phyloP scores from a whole-genome alignment of 441 rosid species.

The Breynia disticha region DNA sequence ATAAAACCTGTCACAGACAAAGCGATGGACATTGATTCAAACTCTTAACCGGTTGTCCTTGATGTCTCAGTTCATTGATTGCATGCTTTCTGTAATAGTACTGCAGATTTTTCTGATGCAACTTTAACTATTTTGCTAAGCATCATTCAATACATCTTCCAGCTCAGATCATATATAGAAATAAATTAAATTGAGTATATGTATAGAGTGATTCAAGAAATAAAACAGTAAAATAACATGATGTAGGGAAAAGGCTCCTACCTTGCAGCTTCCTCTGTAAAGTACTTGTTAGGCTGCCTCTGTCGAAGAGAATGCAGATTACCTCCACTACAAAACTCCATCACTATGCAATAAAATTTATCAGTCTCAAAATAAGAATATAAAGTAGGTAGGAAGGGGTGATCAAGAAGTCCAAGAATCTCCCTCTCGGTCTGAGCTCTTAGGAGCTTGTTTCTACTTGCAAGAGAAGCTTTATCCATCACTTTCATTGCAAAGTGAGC shows the following conservation, averaged over 20 bases:
- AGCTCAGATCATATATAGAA: no score
- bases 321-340: constrained; percentile 91
- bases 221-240: no score
- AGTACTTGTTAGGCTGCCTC: constrained; percentile 62
- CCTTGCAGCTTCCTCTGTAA: constrained; percentile 81
- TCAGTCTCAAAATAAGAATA: constrained; percentile 81
- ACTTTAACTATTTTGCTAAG: no score
- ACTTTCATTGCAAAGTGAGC: constrained; percentile 77
- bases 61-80: no score
- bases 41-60: no score
- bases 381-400: constrained; percentile 73
- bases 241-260: constrained; percentile 12
- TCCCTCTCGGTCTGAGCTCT: constrained; percentile 84
- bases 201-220: no score
- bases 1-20: constrained; percentile 41
- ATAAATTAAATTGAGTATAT: no score
- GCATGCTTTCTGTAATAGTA: no score
- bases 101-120: no score
- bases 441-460: constrained; percentile 63
- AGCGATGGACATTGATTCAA: no score
- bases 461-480: constrained; percentile 84
- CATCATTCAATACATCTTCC: no score
- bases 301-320: constrained; percentile 87
- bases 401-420: constrained; percentile 85
- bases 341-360: constrained; percentile 66